Evolutionary conservation across 768 basidiomycete genomes (phyloP).

Genomic region (Podaxis sp.): DNA sequence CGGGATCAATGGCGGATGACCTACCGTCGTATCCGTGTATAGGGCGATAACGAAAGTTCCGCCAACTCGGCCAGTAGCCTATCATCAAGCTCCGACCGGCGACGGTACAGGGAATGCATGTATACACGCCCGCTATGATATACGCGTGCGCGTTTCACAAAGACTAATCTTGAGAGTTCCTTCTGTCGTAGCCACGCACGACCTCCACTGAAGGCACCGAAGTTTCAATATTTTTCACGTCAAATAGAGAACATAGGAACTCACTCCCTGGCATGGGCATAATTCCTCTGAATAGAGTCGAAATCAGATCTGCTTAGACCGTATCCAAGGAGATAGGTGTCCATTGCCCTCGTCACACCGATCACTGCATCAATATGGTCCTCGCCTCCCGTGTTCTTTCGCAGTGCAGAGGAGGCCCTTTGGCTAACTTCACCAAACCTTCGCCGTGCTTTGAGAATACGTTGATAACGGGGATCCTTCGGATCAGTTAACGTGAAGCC

Average conservation of each 20-base stretch:
- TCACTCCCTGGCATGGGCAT: constrained; percentile 61
- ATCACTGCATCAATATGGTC: constrained; percentile 88
- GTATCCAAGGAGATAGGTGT: constrained; percentile 73
- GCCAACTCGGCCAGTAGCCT: constrained; percentile 63
- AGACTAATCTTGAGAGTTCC: constrained; percentile 71
- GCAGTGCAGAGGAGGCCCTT: constrained; percentile 62
- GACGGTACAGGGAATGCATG: constrained; percentile 74
- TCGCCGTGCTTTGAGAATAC: constrained; percentile 51
- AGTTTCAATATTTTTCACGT: neutral
- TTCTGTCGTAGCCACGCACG: constrained; percentile 72
- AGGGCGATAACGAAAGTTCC: constrained; percentile 77
- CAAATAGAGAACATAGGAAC: constrained; percentile 20
- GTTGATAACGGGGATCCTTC: constrained; percentile 72
- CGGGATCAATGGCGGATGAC: constrained; percentile 16
- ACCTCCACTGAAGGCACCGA: constrained; percentile 45
- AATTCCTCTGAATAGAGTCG: constrained; percentile 66
- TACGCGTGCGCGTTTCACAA: constrained; percentile 75
- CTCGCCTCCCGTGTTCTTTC: constrained; percentile 62
- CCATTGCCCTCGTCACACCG: constrained; percentile 68
- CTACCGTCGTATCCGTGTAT: constrained; percentile 75
- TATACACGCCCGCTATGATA: constrained; percentile 78
- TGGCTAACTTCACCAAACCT: constrained; percentile 71
- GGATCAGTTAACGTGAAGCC: constrained; percentile 76
- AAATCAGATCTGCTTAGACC: constrained; percentile 60
- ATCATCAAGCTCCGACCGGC: constrained; percentile 75